Evolutionary conservation across 208 protist species (phyloP), one percentile per base, ranked within the genome.

Genomic region (Blechomonas ayalai): DNA sequence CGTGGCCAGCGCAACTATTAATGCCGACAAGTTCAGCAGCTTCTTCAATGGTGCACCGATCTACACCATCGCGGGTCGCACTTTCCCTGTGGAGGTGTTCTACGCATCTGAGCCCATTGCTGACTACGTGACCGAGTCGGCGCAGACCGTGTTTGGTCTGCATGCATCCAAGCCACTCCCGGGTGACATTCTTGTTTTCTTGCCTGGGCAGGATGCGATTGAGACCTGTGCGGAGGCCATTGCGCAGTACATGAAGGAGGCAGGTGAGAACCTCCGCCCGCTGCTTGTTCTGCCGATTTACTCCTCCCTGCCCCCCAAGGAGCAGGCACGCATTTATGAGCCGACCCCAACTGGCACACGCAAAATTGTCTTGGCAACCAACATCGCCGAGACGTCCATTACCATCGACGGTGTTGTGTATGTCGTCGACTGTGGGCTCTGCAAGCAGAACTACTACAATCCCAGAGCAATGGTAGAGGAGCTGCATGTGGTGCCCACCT

Each of bases 131-230:
- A 96, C 97, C 8, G 82, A 90, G 22, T 82, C 95, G 0, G 95
- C 97, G 1, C 95, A 98, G 49, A 95, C 97, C 44, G 95, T 84
- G 16, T 59, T 97, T 3, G 59, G 63, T 0, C 71, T 98, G 23
- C 97, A 98, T 64, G 29, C 95, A 2, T 59, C 60, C 3, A 84
- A 82, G 57, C 84, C 73, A 19, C 63, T 83, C 1, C 77, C 75
- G 1, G 99, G 99, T 29, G 98, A 99, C 72, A 99, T 99, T 36
- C 87, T 99, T 23, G 85, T 99, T 7, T 99, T 99, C 70, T 92
- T 99, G 79, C 99, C 99, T 4, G 99, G 99, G 19, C 96, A 99
- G 75, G 98, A 99, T 43, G 97, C 99, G 44, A 99, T 99, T 46
- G 87, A 92, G 48, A 73, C 53, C 12, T 92, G 82, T 51, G 82